Percentiles rank a stretch among this genome's conserved stretches.
Conservation (phyloP, 2,329 filamentous ascomycete species). For the Zymoseptoria passerinii region DNA sequence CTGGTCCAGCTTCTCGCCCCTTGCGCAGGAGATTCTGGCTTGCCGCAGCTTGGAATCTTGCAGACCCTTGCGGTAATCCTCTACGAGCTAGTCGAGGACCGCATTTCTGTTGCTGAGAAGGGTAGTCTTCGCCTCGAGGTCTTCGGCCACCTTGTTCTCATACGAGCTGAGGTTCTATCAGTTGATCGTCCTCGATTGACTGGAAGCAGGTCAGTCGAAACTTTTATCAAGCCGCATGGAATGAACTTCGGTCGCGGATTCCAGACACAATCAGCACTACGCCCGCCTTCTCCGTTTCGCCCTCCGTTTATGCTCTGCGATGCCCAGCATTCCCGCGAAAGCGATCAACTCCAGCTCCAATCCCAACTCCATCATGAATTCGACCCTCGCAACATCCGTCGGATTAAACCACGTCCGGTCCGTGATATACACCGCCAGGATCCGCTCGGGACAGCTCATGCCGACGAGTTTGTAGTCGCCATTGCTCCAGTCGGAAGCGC, state of each 20-base stretch:
- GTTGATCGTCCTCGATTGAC: too few species aligned
- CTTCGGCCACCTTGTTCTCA: too few species aligned
- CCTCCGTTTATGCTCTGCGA: conserved; percentile 4
- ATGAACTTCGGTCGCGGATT: too few species aligned
- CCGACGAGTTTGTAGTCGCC: conserved; percentile 6
- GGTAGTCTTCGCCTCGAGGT: too few species aligned
- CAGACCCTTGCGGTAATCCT: not conserved
- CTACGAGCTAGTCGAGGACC: not conserved
- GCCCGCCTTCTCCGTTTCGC: not conserved
- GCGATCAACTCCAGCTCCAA: conserved; percentile 7
- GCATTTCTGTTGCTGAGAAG: not conserved
- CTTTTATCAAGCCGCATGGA: too few species aligned
- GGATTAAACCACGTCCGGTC: not conserved
- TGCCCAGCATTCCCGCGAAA: conserved; percentile 5
- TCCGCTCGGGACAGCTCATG: not conserved
- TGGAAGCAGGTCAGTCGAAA: too few species aligned
- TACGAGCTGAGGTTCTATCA: too few species aligned
- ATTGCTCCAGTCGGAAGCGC: not conserved
- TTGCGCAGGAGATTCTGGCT: not conserved
- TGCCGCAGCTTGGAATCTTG: not conserved
- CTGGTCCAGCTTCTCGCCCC: not conserved
- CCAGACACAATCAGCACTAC: not conserved
- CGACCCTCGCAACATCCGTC: conserved; percentile 2
- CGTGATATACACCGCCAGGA: conserved; percentile 6
- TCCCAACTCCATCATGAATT: conserved; percentile 5